Evolutionary conservation across 805 yeast genomes (phyloP), one percentile per base, ranked within the genome.

Genomic region (Brettanomyces custersianus): DNA sequence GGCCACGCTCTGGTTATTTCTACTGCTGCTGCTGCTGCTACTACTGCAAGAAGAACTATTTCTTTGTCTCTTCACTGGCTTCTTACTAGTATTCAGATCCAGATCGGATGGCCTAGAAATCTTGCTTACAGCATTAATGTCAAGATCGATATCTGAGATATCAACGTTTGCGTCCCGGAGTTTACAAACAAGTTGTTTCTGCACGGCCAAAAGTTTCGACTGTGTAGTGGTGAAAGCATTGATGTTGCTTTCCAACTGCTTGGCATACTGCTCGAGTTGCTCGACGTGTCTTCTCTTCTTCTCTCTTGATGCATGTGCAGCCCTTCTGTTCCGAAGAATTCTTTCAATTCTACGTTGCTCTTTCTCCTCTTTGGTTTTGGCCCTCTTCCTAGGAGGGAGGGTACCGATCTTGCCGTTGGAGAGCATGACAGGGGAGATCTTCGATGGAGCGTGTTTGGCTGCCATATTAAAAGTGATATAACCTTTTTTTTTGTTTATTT

Each of bases 301-400:
- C 55, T 92, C 98, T 46, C 98, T 74, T 20, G 95, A 84, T 36
- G 95, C 95, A 57, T 90, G 97, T 33, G 98, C 98, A 12, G 97
- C 97, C 55, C 90, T 81, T 53, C 97, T 75, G 61, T 90, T 90
- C 56, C 98, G 74, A 49, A 90, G 67, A 34, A 92, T 88, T 35
- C 98, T 70, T 62, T 92, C 97, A 37, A 88, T 77, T 32, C 96
- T 74, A 46, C 97, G 79, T 63, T 90, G 97, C 60, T 92, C 97
- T 64, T 90, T 92, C 63, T 90, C 97, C 62, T 88, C 96, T 47
- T 83, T 74, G 29, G 98, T 92, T 69, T 83, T 86, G 5, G 98
- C 97, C 48, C 97, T 76, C 66, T 92, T 92, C 45, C 97, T 74
- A 36, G 97, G 97, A 21, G 96, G 96, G 40, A 90, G 65, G 18